These are phyloP conservation scores for Botrytis galanthina DNA, from an alignment of 2,329 filamentous ascomycete species.

Conservation along the genomic window DNA sequence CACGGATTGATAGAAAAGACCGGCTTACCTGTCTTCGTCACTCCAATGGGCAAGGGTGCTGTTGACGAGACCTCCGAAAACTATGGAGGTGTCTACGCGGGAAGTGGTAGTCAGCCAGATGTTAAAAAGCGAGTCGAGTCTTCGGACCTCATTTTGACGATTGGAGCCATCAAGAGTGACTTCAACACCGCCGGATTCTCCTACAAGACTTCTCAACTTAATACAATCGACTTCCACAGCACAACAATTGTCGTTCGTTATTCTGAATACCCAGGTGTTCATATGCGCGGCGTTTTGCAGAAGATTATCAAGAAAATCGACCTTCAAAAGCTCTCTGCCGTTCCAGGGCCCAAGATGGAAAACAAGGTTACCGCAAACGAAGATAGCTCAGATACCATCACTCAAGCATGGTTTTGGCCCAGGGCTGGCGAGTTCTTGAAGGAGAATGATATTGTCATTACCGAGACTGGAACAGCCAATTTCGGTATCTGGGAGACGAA, in stretches of 20 bases:
- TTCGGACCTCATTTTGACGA: conserved; percentile 67
- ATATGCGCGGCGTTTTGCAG: conserved; percentile 74
- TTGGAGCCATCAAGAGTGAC: conserved; percentile 69
- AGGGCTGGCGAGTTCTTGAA: conserved; percentile 69
- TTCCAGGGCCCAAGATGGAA: conserved; percentile 52
- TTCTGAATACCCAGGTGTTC: conserved; percentile 73
- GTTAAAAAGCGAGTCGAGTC: conserved; percentile 64
- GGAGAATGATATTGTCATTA: conserved; percentile 63
- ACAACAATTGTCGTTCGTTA: conserved; percentile 71
- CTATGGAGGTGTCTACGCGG: conserved; percentile 82
- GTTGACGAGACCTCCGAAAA: conserved; percentile 73
- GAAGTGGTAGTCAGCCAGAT: conserved; percentile 66
- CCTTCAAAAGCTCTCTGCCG: conserved; percentile 54
- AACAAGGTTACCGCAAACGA: conserved; percentile 48
- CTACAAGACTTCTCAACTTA: conserved; percentile 72
- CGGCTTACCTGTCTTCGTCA: conserved; percentile 77
- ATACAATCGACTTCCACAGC: conserved; percentile 79
- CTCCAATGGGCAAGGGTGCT: conserved; percentile 85
- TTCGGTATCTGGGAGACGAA: conserved; percentile 85
- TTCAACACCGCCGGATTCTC: conserved; percentile 84
- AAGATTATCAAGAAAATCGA: conserved; percentile 64
- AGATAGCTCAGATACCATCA: conserved; percentile 51
- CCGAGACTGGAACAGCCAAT: conserved; percentile 84
- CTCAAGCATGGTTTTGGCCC: conserved; percentile 76
- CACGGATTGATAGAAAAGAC: conserved; percentile 71